Base-by-base conservation (phyloP, 805 yeast species). In the Spathaspora hagerdaliae region DNA sequence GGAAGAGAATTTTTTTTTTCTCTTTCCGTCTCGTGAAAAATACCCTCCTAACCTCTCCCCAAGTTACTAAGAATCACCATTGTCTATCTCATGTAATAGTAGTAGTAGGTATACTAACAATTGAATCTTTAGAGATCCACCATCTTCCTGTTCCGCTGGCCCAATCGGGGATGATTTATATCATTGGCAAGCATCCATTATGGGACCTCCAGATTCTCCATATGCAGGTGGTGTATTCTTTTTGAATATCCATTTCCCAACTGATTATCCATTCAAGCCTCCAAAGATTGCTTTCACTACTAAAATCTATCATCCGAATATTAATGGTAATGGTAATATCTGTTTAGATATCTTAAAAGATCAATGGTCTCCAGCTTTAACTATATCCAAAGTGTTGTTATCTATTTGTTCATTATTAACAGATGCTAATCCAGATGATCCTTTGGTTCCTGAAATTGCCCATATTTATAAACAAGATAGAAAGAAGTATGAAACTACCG, bases 101-200 rank as follows among this genome's bases (percentile, higher is more conserved):
- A n/a, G n/a, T n/a, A n/a, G n/a, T n/a, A n/a, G n/a, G 13, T 34
- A 19, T 34, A 35, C 38, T 41, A 35, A 41, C 39, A 26, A 15
- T 27, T 13, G 13, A 9, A 3, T 29, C 34, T 41, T 5, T 58
- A 89, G 96, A 78, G 99, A 92, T 67, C 99, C 99, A 53, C 98
- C 98, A 59, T 87, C 97, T 51, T 91, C 97, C 39, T 94, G 98
- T 73, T 90, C 97, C 24, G 99, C 99, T 9, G 99, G 99, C 36
- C 99, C 99, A 58, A 94, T 89, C 39, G 97, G 97, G 40, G 98
- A 94, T 59, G 99, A 92, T 69, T 75, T 92, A 63, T 94, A 86
- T 74, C 98, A 92, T 76, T 94, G 99, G 99, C 98, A 94, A 74
- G 99, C 98, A 36, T 91, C 98, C 38, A 94, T 94, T 66, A 89